phyloP scores from a whole-genome alignment of 2,329 filamentous ascomycete genomes.

The Ophiostoma pallidulum region DNA sequence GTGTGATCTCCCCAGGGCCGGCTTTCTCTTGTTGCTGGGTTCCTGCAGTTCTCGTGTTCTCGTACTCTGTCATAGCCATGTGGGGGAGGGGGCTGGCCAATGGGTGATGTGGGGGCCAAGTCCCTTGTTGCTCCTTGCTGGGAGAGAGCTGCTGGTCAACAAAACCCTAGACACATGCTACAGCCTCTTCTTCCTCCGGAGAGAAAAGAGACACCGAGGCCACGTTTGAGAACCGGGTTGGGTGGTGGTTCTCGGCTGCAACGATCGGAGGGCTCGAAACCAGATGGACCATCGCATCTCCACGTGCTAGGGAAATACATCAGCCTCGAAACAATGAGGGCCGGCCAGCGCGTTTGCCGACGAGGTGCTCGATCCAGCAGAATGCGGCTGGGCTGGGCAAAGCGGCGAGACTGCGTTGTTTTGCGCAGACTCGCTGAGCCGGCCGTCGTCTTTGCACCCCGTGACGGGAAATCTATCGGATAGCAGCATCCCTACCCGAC shows the following conservation, averaged over 20 bases:
- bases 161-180: neutral
- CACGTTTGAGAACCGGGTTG: slow-evolving; percentile 2
- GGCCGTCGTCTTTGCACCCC: too few relatives aligned
- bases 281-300: too few relatives aligned
- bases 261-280: neutral
- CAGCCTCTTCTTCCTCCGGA: too few relatives aligned
- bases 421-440: too few relatives aligned
- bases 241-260: neutral
- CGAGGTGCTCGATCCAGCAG: neutral
- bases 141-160: neutral
- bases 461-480: too few relatives aligned
- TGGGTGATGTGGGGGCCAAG: neutral
- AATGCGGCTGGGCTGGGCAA: too few relatives aligned
- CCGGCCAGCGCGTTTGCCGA: neutral
- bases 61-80: neutral
- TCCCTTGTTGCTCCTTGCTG: neutral
- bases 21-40: neutral
- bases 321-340: neutral
- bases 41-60: too few relatives aligned
- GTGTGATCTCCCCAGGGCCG: neutral
- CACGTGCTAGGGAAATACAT: too few relatives aligned
- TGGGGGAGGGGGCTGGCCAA: too few relatives aligned
- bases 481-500: too few relatives aligned
- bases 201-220: neutral
- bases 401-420: too few relatives aligned